phyloP scores from a whole-genome alignment of 2,329 filamentous ascomycete genomes.

The Elsinoe batatas region DNA sequence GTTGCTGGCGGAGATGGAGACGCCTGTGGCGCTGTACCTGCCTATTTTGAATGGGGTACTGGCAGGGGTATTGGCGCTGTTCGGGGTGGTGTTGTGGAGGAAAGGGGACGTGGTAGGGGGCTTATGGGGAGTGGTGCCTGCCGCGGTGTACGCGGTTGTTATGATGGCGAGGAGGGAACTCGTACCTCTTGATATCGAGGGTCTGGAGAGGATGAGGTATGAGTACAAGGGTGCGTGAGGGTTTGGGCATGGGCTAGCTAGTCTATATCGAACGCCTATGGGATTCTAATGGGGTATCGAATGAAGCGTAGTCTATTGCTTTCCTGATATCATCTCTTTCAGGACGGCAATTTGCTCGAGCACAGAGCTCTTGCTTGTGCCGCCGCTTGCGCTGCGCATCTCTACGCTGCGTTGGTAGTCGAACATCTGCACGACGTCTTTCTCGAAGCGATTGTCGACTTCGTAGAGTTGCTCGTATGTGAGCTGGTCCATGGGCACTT shows the following conservation, averaged over 20 bases:
- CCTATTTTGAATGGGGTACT: slow-evolving; percentile 52
- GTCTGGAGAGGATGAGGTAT: slow-evolving; percentile 54
- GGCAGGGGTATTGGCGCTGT: slow-evolving; percentile 42
- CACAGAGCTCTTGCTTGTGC: slow-evolving; percentile 62
- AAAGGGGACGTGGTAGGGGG: slow-evolving; percentile 22
- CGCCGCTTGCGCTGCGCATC: slow-evolving; percentile 64
- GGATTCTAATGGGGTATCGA: slow-evolving; percentile 7
- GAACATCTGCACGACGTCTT: slow-evolving; percentile 61
- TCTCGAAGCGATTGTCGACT: slow-evolving; percentile 59
- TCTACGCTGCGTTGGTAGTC: slow-evolving; percentile 79
- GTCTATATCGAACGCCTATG: background rate
- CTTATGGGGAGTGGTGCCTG: slow-evolving; percentile 32
- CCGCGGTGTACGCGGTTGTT: slow-evolving; percentile 48
- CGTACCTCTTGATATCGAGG: slow-evolving; percentile 58
- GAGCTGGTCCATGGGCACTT: slow-evolving; percentile 60
- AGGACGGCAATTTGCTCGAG: slow-evolving; percentile 52
- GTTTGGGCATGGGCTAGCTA: background rate
- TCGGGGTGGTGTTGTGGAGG: slow-evolving; percentile 34
- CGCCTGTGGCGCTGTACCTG: slow-evolving; percentile 49
- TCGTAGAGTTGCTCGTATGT: slow-evolving; percentile 55
- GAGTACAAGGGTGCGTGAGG: slow-evolving; percentile 55
- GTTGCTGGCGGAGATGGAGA: slow-evolving; percentile 21
- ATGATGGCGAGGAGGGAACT: slow-evolving; percentile 56
- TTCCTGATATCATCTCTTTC: slow-evolving; percentile 32
- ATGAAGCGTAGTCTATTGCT: slow-evolving; percentile 5